These are phyloP conservation scores for Moesziomyces sp. DNA, from an alignment of 1,284 basidiomycete species.

Conservation along the genomic window DNA sequence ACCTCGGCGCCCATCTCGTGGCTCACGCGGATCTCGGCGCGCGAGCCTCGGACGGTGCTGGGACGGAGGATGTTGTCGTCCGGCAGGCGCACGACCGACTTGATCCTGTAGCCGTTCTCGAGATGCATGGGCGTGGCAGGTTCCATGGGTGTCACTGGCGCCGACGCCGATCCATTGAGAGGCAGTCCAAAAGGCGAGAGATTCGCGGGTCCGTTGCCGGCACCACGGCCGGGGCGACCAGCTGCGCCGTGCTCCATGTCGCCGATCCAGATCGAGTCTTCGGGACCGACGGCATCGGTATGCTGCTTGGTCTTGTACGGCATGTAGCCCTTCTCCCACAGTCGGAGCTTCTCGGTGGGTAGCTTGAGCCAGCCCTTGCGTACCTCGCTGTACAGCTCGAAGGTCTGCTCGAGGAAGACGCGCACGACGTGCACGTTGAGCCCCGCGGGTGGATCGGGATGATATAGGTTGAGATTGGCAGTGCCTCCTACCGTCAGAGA, in stretches of 20 bases:
- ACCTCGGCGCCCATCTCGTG: constrained; percentile 65
- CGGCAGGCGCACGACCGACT: constrained; percentile 61
- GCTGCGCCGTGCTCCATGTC: constrained; percentile 40
- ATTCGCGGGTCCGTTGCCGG: constrained; percentile 36
- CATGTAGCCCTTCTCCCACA: constrained; percentile 65
- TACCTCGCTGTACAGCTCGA: constrained; percentile 61
- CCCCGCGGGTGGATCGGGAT: constrained; percentile 61
- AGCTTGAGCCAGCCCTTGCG: constrained; percentile 59
- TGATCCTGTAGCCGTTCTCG: constrained; percentile 62
- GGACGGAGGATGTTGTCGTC: constrained; percentile 63
- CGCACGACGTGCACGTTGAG: constrained; percentile 63
- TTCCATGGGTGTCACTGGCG: constrained; percentile 49
- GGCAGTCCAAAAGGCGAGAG: constrained; percentile 51
- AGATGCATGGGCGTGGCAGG: constrained; percentile 30
- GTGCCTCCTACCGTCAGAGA: constrained; percentile 65
- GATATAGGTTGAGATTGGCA: constrained; percentile 52
- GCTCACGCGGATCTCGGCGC: constrained; percentile 61
- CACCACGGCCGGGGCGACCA: constrained; percentile 50
- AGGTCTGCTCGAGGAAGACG: constrained; percentile 64
- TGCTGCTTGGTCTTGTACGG: constrained; percentile 61
- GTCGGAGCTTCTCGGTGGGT: constrained; percentile 61
- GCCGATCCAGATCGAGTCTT: constrained; percentile 57
- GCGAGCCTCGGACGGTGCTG: constrained; percentile 61
- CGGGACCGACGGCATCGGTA: constrained; percentile 29
- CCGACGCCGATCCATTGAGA: constrained; percentile 45